Evolutionary conservation across 169 alveolate genomes (phyloP), one percentile per base, ranked within the genome.

Genomic region (Cryptosporidium bovis): DNA sequence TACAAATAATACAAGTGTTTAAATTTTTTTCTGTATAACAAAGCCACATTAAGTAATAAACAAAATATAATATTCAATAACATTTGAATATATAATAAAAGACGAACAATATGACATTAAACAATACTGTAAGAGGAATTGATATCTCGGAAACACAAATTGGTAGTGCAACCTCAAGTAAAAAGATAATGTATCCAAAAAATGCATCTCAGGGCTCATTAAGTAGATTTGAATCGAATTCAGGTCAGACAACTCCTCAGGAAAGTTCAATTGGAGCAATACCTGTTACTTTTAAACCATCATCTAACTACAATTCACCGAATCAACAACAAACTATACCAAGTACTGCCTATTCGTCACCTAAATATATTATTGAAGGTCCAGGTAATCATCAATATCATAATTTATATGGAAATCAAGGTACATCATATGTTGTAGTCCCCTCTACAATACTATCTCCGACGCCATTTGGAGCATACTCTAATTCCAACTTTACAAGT

Each of bases 391-490:
- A 64, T 3, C 29, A 27, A 15, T 53, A 5, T 13, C 48, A 40
- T 6, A 6, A 40, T 8, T 40, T 40, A 8, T 67, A 67, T 67
- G 48, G 48, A 40, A 51, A 53, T 29, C 16, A 60, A 5, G 64
- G 34, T 16, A 62, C 46, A 6, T 71, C 69, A 16, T 34, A 40
- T 60, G 60, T 77, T 3, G 69, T 71, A 5, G 71, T 62, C 18
- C 87, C 87, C 20, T 33, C 87, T 58, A 31, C 69, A 34, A 62
- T 77, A 64, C 64, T 77, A 0, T 77, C 87, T 0, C 87, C 87
- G 3, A 77, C 87, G n/a, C 7, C 56, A n/a, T 13, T 64, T 56
- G 48, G 48, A 40, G 48, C 48, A 40, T 40, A 40, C 10, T 40
- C 48, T 40, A 6, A 3, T 3, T 8, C 4, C 10, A 40, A 40